Base-by-base conservation (phyloP, 257 asterid species). In the Voacanga thouarsii region DNA sequence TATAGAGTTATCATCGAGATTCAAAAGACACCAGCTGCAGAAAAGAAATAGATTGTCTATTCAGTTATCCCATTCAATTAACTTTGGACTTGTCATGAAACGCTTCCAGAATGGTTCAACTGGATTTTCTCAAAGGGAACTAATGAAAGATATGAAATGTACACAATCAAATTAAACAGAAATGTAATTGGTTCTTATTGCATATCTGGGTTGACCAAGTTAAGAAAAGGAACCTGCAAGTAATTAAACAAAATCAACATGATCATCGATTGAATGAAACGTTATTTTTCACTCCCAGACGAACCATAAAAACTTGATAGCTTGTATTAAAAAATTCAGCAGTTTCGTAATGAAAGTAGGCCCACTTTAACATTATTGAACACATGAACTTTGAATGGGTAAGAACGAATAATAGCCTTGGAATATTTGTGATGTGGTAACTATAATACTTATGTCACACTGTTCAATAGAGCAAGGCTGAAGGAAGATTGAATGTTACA, bases 21-120 rank as follows among this genome's bases (percentile, higher is more conserved):
- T 87, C 18, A 85, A 77, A 74, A 84, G 77, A 82, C 94, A 89
- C 78, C 94, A 91, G 85, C 99, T 94, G 92, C 82, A 77, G 65
- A 76, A 60, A 60, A 79, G 49, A 65, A 75, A 56, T 19, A 76
- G 63, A 67, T 9, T 39, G 51, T 7, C 24, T 21, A 77, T 73
- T 90, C 14, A 86, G 83, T 71, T 6, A 43, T n/a, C 26, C 28
- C 6, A 26, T 33, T 61, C 18, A n/a, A 65, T n/a, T 33, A 37
- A 65, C 51, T 76, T 72, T 70, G 47, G 26, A 76, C 37, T 26
- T 30, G 6, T 63, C 30, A 63, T 12, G 21, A 63, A 24, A 63
- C 30, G 12, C 26, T 12, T 19, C 9, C 2, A 15, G 43, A 28
- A 30, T 43, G 30, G 69, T 30, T 63, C 19, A 28, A 55, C 41